Evolutionary conservation across 2,329 filamentous ascomycete species (phyloP).

Genomic region (Purpureocillium takamizusanense): DNA sequence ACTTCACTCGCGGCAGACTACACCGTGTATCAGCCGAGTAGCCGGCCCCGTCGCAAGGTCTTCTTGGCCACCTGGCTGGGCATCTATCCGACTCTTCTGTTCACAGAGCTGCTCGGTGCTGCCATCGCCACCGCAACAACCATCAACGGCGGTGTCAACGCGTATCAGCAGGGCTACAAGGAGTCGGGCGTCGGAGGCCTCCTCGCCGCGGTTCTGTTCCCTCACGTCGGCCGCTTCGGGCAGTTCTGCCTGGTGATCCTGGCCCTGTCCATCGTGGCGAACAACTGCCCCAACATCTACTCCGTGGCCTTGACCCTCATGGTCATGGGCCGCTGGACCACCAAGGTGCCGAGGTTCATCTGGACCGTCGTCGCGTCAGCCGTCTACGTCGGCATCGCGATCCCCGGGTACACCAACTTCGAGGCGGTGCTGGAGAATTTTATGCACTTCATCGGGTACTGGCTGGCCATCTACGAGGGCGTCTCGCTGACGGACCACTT

Average conservation of each 20-base stretch:
- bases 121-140: conserved; percentile 54
- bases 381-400: too few species aligned
- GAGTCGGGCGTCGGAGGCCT: conserved; percentile 51
- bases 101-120: conserved; percentile 54
- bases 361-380: too few species aligned
- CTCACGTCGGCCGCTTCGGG: conserved; percentile 57
- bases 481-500: too few species aligned
- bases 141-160: conserved; percentile 6
- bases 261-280: conserved; percentile 57
- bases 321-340: conserved; percentile 23
- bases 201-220: conserved; percentile 50
- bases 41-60: conserved; percentile 45
- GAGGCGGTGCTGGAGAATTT: too few species aligned
- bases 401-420: too few species aligned
- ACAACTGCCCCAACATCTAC: conserved; percentile 67
- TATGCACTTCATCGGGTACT: too few species aligned
- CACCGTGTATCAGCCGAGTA: conserved; percentile 62
- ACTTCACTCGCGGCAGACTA: conserved; percentile 58
- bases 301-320: conserved; percentile 60
- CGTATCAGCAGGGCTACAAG: background rate
- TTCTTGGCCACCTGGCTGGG: conserved; percentile 61
- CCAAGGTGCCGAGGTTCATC: too few species aligned
- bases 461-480: too few species aligned
- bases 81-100: conserved; percentile 58
- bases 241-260: conserved; percentile 63